Evolutionary conservation across 2,329 filamentous ascomycete species (phyloP).

Genomic region (Aspergillus pseudoglaucus): DNA sequence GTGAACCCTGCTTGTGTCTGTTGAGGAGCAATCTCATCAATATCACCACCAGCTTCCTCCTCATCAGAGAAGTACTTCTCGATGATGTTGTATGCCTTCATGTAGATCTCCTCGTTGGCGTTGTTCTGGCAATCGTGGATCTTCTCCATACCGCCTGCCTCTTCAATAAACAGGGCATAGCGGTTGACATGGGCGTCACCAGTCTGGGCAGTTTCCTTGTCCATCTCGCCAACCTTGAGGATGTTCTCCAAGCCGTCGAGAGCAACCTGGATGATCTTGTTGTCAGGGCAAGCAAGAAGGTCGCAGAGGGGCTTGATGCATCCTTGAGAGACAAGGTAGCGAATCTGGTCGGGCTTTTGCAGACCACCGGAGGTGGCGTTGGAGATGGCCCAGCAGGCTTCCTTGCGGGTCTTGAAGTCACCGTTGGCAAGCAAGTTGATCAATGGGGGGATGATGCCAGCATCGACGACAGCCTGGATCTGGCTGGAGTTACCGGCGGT

Average conservation of each 20-base stretch:
- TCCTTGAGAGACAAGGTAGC: slow-evolving; percentile 85
- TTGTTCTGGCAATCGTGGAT: slow-evolving; percentile 99
- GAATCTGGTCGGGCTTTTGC: slow-evolving; percentile 97
- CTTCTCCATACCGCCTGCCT: slow-evolving; percentile 99
- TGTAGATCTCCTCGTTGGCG: slow-evolving; percentile 99
- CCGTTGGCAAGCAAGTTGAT: slow-evolving; percentile 95
- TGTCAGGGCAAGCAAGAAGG: slow-evolving; percentile 89
- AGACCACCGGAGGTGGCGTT: slow-evolving; percentile 96
- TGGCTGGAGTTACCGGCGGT: slow-evolving; percentile 96
- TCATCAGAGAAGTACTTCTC: slow-evolving; percentile 99
- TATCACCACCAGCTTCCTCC: slow-evolving; percentile 71
- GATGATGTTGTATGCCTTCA: slow-evolving; percentile 99
- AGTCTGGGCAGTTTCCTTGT: slow-evolving; percentile 71
- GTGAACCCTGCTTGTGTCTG: slow-evolving; percentile 69
- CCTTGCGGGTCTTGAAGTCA: slow-evolving; percentile 98
- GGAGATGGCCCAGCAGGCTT: slow-evolving; percentile 99
- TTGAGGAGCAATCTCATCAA: slow-evolving; percentile 70
- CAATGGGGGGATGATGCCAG: slow-evolving; percentile 91
- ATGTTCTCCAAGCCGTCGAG: slow-evolving; percentile 98
- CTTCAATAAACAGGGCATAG: slow-evolving; percentile 96
- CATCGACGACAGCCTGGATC: slow-evolving; percentile 94
- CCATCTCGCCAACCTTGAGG: slow-evolving; percentile 97
- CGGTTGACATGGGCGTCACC: slow-evolving; percentile 65
- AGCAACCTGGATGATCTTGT: slow-evolving; percentile 99
- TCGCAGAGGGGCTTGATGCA: slow-evolving; percentile 98